Percentiles rank a stretch among this genome's conserved stretches.
phyloP scores from a whole-genome alignment of 2,329 filamentous ascomycete species.

The Penicillium verrucosum region DNA sequence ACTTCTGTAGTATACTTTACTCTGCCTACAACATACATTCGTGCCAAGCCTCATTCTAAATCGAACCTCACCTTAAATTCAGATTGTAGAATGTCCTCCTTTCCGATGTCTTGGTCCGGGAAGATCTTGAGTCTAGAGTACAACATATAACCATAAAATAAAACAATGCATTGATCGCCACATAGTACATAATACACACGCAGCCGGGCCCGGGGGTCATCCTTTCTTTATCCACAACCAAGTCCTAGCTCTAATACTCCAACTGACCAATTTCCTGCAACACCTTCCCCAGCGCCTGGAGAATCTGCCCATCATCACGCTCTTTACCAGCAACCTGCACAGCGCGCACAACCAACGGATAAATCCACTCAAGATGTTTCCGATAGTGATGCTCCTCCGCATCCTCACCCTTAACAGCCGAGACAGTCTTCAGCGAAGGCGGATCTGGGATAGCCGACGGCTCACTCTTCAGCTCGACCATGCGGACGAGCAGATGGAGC shows the following conservation, averaged over 20 bases:
- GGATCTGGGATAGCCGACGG: conserved; percentile 63
- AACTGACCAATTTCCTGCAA: conserved; percentile 58
- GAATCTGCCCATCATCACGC: conserved; percentile 36
- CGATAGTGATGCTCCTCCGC: conserved; percentile 53
- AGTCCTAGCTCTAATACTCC: conserved; percentile 4
- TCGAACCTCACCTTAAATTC: neutral
- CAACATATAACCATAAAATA: neutral
- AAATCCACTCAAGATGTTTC: conserved; percentile 77
- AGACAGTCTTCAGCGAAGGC: conserved; percentile 18
- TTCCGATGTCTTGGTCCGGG: too few relatives aligned
- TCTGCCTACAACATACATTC: neutral
- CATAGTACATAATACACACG: neutral
- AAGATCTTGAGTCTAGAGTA: neutral
- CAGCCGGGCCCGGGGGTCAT: neutral
- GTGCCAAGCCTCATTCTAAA: neutral
- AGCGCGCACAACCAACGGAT: conserved; percentile 59
- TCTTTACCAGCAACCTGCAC: conserved; percentile 42
- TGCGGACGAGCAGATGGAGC: conserved; percentile 63
- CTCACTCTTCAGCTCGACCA: conserved; percentile 68
- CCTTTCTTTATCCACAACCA: neutral
- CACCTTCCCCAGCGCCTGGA: conserved; percentile 55
- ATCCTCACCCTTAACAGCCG: conserved; percentile 40
- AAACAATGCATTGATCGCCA: neutral
- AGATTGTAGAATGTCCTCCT: neutral
- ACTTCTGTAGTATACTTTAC: conserved; percentile 19